Conservation (phyloP, 2,329 filamentous ascomycete genomes). For the Hypoxylon sp. region DNA sequence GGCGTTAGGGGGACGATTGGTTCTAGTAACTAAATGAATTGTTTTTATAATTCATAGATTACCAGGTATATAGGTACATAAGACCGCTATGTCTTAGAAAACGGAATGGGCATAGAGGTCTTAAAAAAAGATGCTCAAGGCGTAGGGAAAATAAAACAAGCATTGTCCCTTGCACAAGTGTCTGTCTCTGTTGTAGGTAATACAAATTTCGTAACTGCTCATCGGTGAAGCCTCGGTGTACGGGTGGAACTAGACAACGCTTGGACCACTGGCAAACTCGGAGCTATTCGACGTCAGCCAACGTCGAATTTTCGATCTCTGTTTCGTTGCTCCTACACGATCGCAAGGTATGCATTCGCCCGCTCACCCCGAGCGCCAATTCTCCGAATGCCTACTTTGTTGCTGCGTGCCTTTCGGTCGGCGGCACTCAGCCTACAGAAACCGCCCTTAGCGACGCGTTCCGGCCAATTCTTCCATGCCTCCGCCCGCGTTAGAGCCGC, state of each 20-base stretch:
- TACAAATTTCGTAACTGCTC: background rate
- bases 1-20: constrained; percentile 23
- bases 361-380: constrained; percentile 54
- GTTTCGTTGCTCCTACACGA: constrained; percentile 18
- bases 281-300: constrained; percentile 20
- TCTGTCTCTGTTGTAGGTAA: background rate
- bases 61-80: background rate
- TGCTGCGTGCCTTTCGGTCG: constrained; percentile 53
- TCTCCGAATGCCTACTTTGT: constrained; percentile 54
- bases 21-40: background rate
- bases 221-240: constrained; percentile 15
- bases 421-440: constrained; percentile 47
- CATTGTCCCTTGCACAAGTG: too few species aligned
- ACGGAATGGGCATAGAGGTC: background rate
- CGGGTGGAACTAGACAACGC: constrained; percentile 16
- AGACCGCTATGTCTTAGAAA: constrained; percentile 4
- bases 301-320: constrained; percentile 34
- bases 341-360: constrained; percentile 52
- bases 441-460: constrained; percentile 32
- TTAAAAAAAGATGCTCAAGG: background rate
- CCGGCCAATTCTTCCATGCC: constrained; percentile 48
- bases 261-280: constrained; percentile 36
- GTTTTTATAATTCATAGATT: background rate
- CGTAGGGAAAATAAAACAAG: too few species aligned
- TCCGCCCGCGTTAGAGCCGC: constrained; percentile 42